phyloP scores from a whole-genome alignment of 2,329 filamentous ascomycete species.

The Aspergillus ustus region DNA sequence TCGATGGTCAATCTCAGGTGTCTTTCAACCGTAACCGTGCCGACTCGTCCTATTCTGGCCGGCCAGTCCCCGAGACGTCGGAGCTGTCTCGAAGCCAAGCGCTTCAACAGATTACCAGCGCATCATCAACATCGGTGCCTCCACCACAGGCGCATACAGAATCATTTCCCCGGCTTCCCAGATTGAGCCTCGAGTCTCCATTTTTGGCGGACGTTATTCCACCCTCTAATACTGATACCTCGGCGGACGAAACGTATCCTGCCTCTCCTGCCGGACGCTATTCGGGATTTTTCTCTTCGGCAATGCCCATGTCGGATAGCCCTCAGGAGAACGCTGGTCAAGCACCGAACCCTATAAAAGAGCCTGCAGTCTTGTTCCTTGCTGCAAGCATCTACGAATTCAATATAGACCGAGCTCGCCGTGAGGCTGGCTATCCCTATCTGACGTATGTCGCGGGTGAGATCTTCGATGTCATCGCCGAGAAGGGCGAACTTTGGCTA shows the following conservation, averaged over 20 bases:
- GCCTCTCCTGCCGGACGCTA: conserved; percentile 58
- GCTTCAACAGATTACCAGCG: conserved; percentile 52
- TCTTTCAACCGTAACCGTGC: conserved; percentile 55
- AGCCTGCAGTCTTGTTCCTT: conserved; percentile 77
- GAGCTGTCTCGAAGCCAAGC: conserved; percentile 58
- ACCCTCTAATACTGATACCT: conserved; percentile 32
- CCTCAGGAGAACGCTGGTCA: conserved; percentile 45
- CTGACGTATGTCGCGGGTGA: conserved; percentile 94
- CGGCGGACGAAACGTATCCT: conserved; percentile 32
- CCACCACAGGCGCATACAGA: conserved; percentile 26
- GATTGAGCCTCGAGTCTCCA: conserved; percentile 51
- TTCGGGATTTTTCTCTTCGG: conserved; percentile 84
- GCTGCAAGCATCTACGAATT: conserved; percentile 96
- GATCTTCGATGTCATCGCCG: conserved; percentile 90
- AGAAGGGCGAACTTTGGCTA: conserved; percentile 97
- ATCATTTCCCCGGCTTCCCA: conserved; percentile 46
- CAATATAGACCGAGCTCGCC: conserved; percentile 89
- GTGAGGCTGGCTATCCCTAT: conserved; percentile 94
- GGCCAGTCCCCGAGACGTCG: conserved; percentile 58
- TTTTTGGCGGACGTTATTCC: conserved; percentile 48
- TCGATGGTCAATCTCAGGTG: conserved; percentile 37
- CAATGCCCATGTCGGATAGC: conserved; percentile 76
- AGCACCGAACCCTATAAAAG: conserved; percentile 46
- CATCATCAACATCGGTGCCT: conserved; percentile 44
- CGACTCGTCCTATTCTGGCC: conserved; percentile 58